Evolutionary conservation across 2,329 filamentous ascomycete genomes (phyloP), one percentile per base, ranked within the genome.

Genomic region (Aspergillus intermedius): DNA sequence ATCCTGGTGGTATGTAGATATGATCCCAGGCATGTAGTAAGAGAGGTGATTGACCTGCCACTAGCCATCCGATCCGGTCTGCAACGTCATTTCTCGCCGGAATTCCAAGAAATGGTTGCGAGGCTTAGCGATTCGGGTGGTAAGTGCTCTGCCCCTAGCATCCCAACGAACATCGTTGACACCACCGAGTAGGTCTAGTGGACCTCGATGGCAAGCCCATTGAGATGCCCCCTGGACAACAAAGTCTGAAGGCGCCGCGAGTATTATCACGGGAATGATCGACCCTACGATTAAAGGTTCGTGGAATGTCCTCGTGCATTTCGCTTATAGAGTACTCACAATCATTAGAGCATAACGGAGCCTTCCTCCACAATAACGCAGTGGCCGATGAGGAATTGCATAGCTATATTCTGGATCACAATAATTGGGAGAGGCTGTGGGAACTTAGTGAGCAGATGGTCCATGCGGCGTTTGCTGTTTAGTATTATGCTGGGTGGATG

Each of bases 151-250:
- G 13, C 32, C 13, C 8, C 15, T 13, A 34, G 3, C 9, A 8
- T 13, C 15, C 15, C 6, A 35, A 13, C 3, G 13, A 9, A 15
- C 15, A 35, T 5, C 4, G 7, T 9, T 25, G 23, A 25, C 32
- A 8, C 3, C 32, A 6, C 15, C 32, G 15, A 13, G 6, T 13
- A 35, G 32, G 5, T 2, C 15, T 35, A 13, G 15, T n/a, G 5
- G 32, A 35, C 32, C 13, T 15, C 3, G 32, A 35, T 35, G 32
- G 32, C 1, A 35, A 35, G 4, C 13, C 13, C 13, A 35, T 35
- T 15, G 13, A 70, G 0, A 6, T 35, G 4, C 32, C 32, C 32
- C 32, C 5, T 35, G 32, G 32, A 35, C 13, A 0, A 35, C 13
- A n/a, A 13, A 15, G 13, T 35, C 32, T 35, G 32, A 35, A 15